Percentiles rank a stretch among this genome's conserved stretches.
These are phyloP conservation scores for Ogataea henricii DNA, from an alignment of 805 yeast species.

Conservation along the genomic window DNA sequence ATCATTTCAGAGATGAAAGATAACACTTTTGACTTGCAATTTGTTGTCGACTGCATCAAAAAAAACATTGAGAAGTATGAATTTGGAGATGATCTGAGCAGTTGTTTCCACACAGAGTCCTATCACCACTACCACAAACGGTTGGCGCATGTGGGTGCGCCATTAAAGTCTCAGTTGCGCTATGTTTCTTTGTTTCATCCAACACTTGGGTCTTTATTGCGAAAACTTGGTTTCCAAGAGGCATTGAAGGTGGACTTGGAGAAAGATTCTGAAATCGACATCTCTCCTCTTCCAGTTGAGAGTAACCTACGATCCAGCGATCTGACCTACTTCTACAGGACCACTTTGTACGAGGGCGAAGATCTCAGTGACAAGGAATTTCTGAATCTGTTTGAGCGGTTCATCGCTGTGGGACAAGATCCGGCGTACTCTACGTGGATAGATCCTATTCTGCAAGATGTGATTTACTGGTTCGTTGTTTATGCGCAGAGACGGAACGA, in stretches of 20 bases:
- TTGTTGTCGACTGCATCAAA: not conserved
- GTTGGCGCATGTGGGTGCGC: not conserved
- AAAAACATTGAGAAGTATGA: not conserved
- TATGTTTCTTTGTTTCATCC: constrained; percentile 4
- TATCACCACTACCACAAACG: not conserved
- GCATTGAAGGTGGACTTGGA: not conserved
- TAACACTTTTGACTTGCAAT: not conserved
- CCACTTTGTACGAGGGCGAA: not conserved
- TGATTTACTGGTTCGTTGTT: constrained; percentile 4
- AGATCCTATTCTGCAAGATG: not conserved
- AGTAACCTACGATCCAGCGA: not conserved
- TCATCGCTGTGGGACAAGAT: not conserved
- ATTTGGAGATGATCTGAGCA: not conserved
- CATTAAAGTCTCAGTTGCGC: not conserved
- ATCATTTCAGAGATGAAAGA: not conserved
- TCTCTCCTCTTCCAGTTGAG: not conserved
- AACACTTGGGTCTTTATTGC: not conserved
- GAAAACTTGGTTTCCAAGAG: not conserved
- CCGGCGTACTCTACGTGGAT: not conserved
- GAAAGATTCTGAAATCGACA: not conserved
- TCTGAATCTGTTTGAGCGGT: not conserved
- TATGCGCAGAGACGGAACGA: constrained; percentile 2
- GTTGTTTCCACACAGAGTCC: not conserved
- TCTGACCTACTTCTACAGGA: not conserved
- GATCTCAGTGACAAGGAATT: not conserved